phyloP scores from a whole-genome alignment of 2,329 filamentous ascomycete genomes.

The Fusarium nisikadoi region DNA sequence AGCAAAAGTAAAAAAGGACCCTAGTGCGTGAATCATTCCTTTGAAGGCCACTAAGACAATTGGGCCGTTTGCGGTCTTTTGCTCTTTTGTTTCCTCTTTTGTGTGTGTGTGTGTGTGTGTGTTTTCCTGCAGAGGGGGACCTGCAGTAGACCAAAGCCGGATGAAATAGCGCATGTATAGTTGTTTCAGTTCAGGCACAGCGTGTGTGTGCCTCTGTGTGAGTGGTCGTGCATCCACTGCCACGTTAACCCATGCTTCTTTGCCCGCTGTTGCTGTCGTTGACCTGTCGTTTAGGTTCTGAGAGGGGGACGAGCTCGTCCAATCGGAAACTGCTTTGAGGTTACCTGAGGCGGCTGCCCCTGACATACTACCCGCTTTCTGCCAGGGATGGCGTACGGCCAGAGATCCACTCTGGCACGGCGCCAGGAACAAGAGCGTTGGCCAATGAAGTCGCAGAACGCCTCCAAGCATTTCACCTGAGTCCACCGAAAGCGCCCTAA shows the following conservation, averaged over 20 bases:
- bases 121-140: slow-evolving; percentile 36
- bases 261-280: not conserved
- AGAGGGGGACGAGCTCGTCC: not conserved
- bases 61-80: slow-evolving; percentile 26
- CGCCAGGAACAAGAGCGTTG: slow-evolving; percentile 12
- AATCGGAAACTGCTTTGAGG: slow-evolving; percentile 23
- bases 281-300: slow-evolving; percentile 17
- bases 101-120: slow-evolving; percentile 15
- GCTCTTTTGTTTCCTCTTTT: slow-evolving; percentile 12
- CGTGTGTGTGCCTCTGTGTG: slow-evolving; percentile 1
- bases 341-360: slow-evolving; percentile 25
- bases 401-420: slow-evolving; percentile 1
- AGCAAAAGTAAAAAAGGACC: not conserved
- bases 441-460: slow-evolving; percentile 14
- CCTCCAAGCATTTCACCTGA: slow-evolving; percentile 24
- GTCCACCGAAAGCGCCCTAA: slow-evolving; percentile 28
- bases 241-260: slow-evolving; percentile 34
- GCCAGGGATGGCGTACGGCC: slow-evolving; percentile 12
- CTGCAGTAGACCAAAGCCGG: slow-evolving; percentile 26
- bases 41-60: slow-evolving; percentile 1
- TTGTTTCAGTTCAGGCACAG: slow-evolving; percentile 34
- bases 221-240: slow-evolving; percentile 22
- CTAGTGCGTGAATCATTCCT: slow-evolving; percentile 16
- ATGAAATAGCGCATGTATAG: slow-evolving; percentile 23
- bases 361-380: slow-evolving; percentile 13